Percentiles rank a stretch among this genome's conserved stretches.
phyloP scores from a whole-genome alignment of 306 rosid species.

The Acacia acuminata region DNA sequence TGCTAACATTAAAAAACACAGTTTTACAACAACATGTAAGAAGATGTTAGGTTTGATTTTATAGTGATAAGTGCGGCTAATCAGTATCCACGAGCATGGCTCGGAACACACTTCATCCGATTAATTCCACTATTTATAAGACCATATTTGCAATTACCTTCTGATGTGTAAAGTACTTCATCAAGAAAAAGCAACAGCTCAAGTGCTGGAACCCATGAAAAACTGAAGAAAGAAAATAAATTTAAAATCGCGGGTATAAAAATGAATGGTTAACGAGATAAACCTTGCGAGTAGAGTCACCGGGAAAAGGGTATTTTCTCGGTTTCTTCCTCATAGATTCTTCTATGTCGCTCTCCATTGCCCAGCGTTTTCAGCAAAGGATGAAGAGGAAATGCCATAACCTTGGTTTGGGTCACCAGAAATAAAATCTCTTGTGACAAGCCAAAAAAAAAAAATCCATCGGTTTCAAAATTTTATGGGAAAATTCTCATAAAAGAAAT shows the following conservation, averaged over 20 bases:
- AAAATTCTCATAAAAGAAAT: too few relatives aligned
- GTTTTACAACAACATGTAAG: neutral
- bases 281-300: constrained; percentile 22
- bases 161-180: neutral
- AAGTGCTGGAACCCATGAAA: neutral
- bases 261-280: neutral
- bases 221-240: neutral
- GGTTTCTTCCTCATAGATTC: constrained; percentile 19
- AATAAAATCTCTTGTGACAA: neutral
- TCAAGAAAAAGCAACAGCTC: neutral
- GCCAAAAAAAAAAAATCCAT: neutral
- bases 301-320: constrained; percentile 12
- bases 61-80: neutral
- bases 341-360: constrained; percentile 22
- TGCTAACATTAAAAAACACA: neutral
- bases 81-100: neutral
- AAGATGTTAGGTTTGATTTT: neutral
- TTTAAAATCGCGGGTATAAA: neutral
- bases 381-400: neutral
- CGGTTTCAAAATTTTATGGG: neutral
- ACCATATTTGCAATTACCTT: neutral
- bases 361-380: neutral
- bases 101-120: neutral
- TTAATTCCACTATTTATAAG: neutral
- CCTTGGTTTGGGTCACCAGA: neutral